phyloP scores from a whole-genome alignment of 2,329 filamentous ascomycete genomes.

The Aspergillus felis region DNA sequence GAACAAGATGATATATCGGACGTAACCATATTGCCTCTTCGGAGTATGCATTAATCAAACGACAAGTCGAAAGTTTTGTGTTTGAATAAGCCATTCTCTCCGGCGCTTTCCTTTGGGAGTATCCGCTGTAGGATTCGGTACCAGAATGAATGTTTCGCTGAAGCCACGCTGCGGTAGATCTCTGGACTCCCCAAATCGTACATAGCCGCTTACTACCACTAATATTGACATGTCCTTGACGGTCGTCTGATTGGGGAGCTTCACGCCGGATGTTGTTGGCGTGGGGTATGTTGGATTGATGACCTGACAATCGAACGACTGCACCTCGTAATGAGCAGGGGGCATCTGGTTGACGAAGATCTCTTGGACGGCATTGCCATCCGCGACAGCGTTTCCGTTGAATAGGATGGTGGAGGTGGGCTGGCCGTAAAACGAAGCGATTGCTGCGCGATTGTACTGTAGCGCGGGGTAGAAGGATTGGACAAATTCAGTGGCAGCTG shows the following conservation, averaged over 20 bases:
- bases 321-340: constrained; percentile 64
- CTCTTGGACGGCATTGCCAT: constrained; percentile 62
- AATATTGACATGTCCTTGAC: constrained; percentile 64
- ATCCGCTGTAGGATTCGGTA: constrained; percentile 60
- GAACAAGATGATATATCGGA: background rate
- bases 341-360: constrained; percentile 66
- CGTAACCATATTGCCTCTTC: background rate
- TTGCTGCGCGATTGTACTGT: constrained; percentile 53
- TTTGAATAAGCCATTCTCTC: constrained; percentile 64
- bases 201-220: constrained; percentile 69
- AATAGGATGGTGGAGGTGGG: constrained; percentile 66
- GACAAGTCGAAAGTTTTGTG: constrained; percentile 64
- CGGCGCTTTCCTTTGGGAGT: constrained; percentile 53
- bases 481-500: constrained; percentile 69
- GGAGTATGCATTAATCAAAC: constrained; percentile 29
- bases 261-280: constrained; percentile 40
- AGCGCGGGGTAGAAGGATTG: constrained; percentile 73
- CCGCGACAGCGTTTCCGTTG: constrained; percentile 67
- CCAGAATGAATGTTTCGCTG: constrained; percentile 74
- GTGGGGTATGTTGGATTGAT: constrained; percentile 66
- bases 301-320: constrained; percentile 73
- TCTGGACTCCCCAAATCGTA: constrained; percentile 62
- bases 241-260: constrained; percentile 39
- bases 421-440: constrained; percentile 67
- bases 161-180: constrained; percentile 66